Evolutionary conservation across 2,329 filamentous ascomycete genomes (phyloP).

Genomic region (Sporothrix curviconia): DNA sequence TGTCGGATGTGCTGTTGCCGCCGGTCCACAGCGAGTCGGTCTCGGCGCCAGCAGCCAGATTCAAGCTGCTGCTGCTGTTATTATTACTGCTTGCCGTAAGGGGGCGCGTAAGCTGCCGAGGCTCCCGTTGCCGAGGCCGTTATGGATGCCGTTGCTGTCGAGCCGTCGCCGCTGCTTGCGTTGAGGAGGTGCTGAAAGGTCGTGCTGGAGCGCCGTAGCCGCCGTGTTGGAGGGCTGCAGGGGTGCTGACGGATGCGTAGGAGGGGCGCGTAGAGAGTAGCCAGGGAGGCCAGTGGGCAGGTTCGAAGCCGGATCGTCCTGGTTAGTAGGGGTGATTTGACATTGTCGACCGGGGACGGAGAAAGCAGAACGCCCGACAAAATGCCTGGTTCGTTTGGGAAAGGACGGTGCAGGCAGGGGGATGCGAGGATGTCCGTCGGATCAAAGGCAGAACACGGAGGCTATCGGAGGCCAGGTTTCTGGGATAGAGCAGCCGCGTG

Average conservation of each 20-base stretch:
- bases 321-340: slow-evolving; percentile 36
- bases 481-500: too few species aligned
- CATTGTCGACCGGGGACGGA: slow-evolving; percentile 27
- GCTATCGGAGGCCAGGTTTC: too few species aligned
- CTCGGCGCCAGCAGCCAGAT: neutral
- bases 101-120: slow-evolving; percentile 3
- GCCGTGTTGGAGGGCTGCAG: slow-evolving; percentile 28
- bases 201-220: slow-evolving; percentile 31
- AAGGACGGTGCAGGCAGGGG: neutral
- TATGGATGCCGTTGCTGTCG: slow-evolving; percentile 19
- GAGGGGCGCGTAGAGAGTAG: slow-evolving; percentile 33
- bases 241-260: slow-evolving; percentile 38
- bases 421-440: neutral
- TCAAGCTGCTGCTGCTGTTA: neutral
- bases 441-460: too few species aligned
- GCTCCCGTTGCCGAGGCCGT: slow-evolving; percentile 18
- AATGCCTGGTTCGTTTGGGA: neutral
- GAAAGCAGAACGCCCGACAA: slow-evolving; percentile 5
- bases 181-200: slow-evolving; percentile 47
- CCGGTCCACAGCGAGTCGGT: slow-evolving; percentile 28
- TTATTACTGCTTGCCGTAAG: slow-evolving; percentile 7
- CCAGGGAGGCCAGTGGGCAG: slow-evolving; percentile 23
- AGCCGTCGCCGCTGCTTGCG: slow-evolving; percentile 19
- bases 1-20: slow-evolving; percentile 22
- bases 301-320: slow-evolving; percentile 23